Conservation (phyloP, 2,329 filamentous ascomycete species). For the Calonectria honghensis region DNA sequence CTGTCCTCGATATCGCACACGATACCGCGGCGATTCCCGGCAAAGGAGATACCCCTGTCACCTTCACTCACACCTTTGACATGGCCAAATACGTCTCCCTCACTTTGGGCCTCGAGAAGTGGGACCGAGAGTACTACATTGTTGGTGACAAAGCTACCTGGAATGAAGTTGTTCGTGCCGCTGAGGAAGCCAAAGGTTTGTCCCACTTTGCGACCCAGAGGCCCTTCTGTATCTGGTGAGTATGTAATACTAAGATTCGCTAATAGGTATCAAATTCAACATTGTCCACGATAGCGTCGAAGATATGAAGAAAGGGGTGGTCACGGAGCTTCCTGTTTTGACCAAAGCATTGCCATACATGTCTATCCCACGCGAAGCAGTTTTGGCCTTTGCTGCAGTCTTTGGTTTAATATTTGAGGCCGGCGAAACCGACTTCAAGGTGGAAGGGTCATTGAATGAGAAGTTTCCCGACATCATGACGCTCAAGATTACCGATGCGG, state of each 20-base stretch:
- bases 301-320: neutral
- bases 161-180: conserved; percentile 22
- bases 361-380: neutral
- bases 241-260: neutral
- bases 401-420: conserved; percentile 13
- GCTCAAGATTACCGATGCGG: conserved; percentile 1
- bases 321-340: conserved; percentile 15
- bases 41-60: conserved; percentile 4
- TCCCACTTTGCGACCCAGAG: too few relatives aligned
- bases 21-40: conserved; percentile 26
- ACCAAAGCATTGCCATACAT: conserved; percentile 16
- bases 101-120: neutral
- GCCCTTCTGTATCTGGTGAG: neutral
- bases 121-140: conserved; percentile 8
- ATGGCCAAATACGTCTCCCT: conserved; percentile 18
- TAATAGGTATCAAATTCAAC: conserved; percentile 18
- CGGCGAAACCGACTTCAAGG: neutral
- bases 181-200: conserved; percentile 29
- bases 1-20: conserved; percentile 16
- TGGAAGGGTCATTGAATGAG: neutral
- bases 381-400: neutral
- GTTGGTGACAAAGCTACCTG: conserved; percentile 27
- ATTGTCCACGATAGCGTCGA: conserved; percentile 17
- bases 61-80: conserved; percentile 27
- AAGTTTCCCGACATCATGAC: neutral